phyloP scores from a whole-genome alignment of 768 basidiomycete species.

The Pleurotus tuoliensis region DNA sequence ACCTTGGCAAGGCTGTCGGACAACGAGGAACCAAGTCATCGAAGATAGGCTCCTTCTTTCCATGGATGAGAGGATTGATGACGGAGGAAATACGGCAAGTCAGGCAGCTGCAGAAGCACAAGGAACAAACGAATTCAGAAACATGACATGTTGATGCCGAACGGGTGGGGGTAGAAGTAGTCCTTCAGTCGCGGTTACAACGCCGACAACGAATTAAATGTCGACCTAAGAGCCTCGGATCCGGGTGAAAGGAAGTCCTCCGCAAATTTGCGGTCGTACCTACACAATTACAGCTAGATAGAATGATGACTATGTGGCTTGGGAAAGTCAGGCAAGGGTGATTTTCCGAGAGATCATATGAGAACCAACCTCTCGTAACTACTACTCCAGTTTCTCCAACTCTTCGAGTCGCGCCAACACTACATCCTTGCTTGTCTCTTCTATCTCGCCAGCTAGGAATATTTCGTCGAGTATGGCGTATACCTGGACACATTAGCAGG shows the following conservation, averaged over 20 bases:
- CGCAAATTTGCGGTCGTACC: background rate
- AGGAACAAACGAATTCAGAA: slow-evolving; percentile 1
- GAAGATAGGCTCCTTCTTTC: background rate
- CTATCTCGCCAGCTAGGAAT: slow-evolving; percentile 96
- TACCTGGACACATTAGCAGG: slow-evolving; percentile 49
- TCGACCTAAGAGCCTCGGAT: too few relatives aligned
- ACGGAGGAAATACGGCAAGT: slow-evolving; percentile 6
- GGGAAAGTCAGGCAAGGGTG: background rate
- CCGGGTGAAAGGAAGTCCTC: too few relatives aligned
- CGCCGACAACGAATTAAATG: background rate
- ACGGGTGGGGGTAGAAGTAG: background rate
- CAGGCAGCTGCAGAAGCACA: slow-evolving; percentile 3
- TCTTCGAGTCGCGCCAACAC: slow-evolving; percentile 87
- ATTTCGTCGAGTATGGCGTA: slow-evolving; percentile 98
- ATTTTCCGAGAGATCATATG: background rate
- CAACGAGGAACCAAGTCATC: slow-evolving; percentile 3
- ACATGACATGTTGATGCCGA: background rate
- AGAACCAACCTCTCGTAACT: background rate
- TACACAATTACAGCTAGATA: background rate
- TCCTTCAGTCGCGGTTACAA: background rate
- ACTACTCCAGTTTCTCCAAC: slow-evolving; percentile 87
- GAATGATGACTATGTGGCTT: background rate
- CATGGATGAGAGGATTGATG: background rate
- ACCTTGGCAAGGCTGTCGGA: background rate
- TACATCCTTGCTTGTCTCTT: slow-evolving; percentile 97